phyloP scores from a whole-genome alignment of 306 rosid species.

The Begonia loranthoides region DNA sequence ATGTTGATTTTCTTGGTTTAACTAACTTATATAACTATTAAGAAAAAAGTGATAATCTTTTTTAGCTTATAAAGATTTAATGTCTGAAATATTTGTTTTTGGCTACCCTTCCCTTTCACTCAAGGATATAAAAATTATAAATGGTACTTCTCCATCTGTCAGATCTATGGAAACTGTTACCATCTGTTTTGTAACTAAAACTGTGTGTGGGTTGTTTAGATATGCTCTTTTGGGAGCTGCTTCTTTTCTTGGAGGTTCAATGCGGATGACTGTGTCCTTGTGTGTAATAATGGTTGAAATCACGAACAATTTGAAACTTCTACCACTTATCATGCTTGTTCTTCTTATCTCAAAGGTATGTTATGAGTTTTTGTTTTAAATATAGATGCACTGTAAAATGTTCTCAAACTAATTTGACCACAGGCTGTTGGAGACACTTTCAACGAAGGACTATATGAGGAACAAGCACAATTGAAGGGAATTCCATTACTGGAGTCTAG shows the following conservation, averaged over 20 bases:
- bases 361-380: conserved; percentile 4
- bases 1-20: too few species aligned
- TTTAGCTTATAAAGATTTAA: too few species aligned
- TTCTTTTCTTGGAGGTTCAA: conserved; percentile 97
- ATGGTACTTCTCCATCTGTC: too few species aligned
- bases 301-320: conserved; percentile 72
- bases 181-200: too few species aligned
- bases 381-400: conserved; percentile 8
- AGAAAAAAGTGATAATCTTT: too few species aligned
- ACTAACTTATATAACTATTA: too few species aligned
- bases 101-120: too few species aligned
- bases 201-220: conserved; percentile 24
- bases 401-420: conserved; percentile 7
- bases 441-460: conserved; percentile 80
- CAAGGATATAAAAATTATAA: too few species aligned
- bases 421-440: conserved; percentile 87
- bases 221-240: conserved; percentile 98
- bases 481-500: conserved; percentile 89
- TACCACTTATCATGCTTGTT: conserved; percentile 94
- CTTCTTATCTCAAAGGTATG: conserved; percentile 94
- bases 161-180: too few species aligned
- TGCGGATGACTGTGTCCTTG: conserved; percentile 92
- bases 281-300: conserved; percentile 99
- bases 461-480: conserved; percentile 69
- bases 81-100: too few species aligned